Conservation (phyloP, 2,329 filamentous ascomycete genomes). For the Xylariomycetidae sp. region DNA sequence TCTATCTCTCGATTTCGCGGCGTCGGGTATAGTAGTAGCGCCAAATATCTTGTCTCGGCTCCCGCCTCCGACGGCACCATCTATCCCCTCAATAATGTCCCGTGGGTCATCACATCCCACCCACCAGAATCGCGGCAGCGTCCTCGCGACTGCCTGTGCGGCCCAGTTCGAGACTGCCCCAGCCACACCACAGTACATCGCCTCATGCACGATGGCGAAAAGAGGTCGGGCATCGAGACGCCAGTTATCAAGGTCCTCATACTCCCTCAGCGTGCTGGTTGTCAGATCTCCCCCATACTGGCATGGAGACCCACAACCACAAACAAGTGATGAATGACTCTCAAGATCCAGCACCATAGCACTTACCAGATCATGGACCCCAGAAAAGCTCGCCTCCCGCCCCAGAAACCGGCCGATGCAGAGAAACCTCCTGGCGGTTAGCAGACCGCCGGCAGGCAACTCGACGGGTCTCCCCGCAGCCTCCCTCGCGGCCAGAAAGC, state of each 20-base stretch:
- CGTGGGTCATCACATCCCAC: constrained; percentile 3
- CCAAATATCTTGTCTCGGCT: too few species aligned
- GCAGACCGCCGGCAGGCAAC: constrained; percentile 37
- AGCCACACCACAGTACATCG: constrained; percentile 11
- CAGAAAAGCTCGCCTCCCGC: not conserved
- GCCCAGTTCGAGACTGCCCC: constrained; percentile 8
- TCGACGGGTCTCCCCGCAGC: not conserved
- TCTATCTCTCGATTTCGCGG: too few species aligned
- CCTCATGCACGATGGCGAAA: constrained; percentile 18
- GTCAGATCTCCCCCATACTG: too few species aligned
- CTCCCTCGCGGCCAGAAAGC: not conserved
- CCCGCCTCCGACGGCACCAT: too few species aligned
- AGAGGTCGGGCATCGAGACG: constrained; percentile 15
- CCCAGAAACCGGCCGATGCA: constrained; percentile 62
- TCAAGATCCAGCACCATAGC: constrained; percentile 1
- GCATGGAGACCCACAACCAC: too few species aligned
- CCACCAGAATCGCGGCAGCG: constrained; percentile 8
- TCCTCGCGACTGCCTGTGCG: constrained; percentile 1
- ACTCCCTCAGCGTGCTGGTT: constrained; percentile 16
- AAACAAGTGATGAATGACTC: too few species aligned
- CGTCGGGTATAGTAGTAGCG: too few species aligned
- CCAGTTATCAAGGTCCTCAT: constrained; percentile 5
- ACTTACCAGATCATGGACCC: constrained; percentile 6
- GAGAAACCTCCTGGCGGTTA: constrained; percentile 55
- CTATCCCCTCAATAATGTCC: not conserved